Evolutionary conservation across 1,139 yeast genomes (phyloP).

Genomic region (Pichia sp.): DNA sequence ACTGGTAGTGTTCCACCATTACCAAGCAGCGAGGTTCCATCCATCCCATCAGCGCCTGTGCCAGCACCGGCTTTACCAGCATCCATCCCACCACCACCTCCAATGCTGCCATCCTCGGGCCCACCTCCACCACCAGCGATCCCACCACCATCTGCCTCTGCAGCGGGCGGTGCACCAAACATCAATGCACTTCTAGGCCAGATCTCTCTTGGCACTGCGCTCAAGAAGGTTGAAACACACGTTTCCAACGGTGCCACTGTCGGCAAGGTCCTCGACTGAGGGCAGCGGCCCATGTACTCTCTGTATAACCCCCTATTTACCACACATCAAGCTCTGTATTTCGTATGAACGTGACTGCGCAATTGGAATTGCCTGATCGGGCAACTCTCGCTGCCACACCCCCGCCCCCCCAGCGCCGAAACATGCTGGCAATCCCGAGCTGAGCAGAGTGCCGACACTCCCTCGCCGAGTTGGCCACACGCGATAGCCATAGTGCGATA

Average conservation of each 20-base stretch:
- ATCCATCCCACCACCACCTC: slow-evolving; percentile 19
- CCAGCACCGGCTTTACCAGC: slow-evolving; percentile 17
- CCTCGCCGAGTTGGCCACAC: too few relatives aligned
- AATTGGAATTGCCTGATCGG: too few relatives aligned
- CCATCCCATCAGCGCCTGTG: slow-evolving; percentile 17
- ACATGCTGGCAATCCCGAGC: too few relatives aligned
- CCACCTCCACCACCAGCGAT: slow-evolving; percentile 24
- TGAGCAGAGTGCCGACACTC: too few relatives aligned
- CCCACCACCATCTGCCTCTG: slow-evolving; percentile 21
- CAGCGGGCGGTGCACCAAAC: slow-evolving; percentile 24
- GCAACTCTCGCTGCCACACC: too few relatives aligned
- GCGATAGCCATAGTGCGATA: too few relatives aligned
- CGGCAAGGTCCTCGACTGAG: slow-evolving; percentile 42
- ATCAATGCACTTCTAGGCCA: slow-evolving; percentile 43
- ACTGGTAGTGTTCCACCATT: slow-evolving; percentile 19
- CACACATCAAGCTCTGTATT: too few relatives aligned
- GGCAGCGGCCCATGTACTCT: too few relatives aligned
- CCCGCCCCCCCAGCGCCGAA: too few relatives aligned
- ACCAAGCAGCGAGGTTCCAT: slow-evolving; percentile 16
- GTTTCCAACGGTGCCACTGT: slow-evolving; percentile 47
- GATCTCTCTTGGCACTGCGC: slow-evolving; percentile 46
- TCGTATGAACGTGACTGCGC: too few relatives aligned
- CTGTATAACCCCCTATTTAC: too few relatives aligned
- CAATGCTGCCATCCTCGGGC: too few relatives aligned
- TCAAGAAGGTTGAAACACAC: slow-evolving; percentile 50